These are phyloP conservation scores for Mucor irregularis DNA, from an alignment of 371 early-diverging fungal genomes.

Conservation along the genomic window DNA sequence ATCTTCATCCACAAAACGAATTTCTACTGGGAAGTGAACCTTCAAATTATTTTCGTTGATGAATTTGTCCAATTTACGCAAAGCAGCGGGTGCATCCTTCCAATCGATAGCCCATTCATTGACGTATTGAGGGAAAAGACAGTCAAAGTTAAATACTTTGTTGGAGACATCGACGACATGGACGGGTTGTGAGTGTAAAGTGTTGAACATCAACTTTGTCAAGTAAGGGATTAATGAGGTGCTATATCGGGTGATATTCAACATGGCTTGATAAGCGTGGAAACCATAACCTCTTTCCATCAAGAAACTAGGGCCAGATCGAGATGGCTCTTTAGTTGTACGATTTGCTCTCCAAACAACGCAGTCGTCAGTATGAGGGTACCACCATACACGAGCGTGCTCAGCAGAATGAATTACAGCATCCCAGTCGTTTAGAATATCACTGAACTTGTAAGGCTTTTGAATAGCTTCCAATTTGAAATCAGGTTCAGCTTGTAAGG, in stretches of 20 bases:
- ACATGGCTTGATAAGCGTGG: constrained; percentile 68
- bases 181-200: constrained; percentile 43
- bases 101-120: constrained; percentile 86
- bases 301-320: constrained; percentile 40
- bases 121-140: constrained; percentile 82
- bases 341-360: constrained; percentile 80
- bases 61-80: constrained; percentile 62
- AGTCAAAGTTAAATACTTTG: constrained; percentile 83
- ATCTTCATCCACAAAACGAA: constrained; percentile 76
- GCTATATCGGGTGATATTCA: constrained; percentile 60
- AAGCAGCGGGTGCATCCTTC: constrained; percentile 63
- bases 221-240: constrained; percentile 66
- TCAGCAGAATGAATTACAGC: constrained; percentile 66
- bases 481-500: constrained; percentile 70
- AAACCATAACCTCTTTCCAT: constrained; percentile 58
- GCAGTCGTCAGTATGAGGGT: constrained; percentile 77
- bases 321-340: constrained; percentile 44
- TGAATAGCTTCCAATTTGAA: constrained; percentile 73
- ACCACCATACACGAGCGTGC: constrained; percentile 88
- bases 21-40: constrained; percentile 82
- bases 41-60: constrained; percentile 54
- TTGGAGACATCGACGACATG: constrained; percentile 67
- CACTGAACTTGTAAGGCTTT: constrained; percentile 58
- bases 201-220: constrained; percentile 54
- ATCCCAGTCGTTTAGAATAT: constrained; percentile 60